Percentiles rank a stretch among this genome's conserved stretches.
phyloP scores from a whole-genome alignment of 2,329 filamentous ascomycete species.

The Capronia coronata region DNA sequence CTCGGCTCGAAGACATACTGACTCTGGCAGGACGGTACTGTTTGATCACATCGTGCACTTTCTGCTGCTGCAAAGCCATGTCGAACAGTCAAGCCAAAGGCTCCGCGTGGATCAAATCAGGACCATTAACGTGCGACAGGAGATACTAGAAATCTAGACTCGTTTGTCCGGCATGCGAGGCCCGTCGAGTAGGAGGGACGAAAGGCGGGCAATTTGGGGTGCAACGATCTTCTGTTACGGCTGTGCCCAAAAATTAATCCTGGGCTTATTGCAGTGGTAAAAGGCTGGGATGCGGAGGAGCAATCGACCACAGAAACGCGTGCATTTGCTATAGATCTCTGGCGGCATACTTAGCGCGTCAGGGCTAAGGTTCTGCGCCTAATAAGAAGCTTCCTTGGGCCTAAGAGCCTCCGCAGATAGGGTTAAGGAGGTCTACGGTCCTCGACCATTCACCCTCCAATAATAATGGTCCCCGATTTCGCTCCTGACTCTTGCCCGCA shows the following conservation, averaged over 20 bases:
- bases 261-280: too few species aligned
- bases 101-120: not conserved
- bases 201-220: not conserved
- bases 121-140: not conserved
- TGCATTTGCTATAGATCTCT: not conserved
- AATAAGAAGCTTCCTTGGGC: too few species aligned
- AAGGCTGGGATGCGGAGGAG: not conserved
- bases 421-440: too few species aligned
- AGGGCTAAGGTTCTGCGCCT: too few species aligned
- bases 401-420: too few species aligned
- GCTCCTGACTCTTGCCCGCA: too few species aligned
- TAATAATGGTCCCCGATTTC: too few species aligned
- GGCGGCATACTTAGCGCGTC: too few species aligned
- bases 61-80: slow-evolving; percentile 41
- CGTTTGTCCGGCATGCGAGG: not conserved
- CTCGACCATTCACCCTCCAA: too few species aligned
- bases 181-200: not conserved
- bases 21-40: slow-evolving; percentile 77
- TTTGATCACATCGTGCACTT: slow-evolving; percentile 69
- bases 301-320: not conserved
- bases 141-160: not conserved
- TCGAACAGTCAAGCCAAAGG: not conserved
- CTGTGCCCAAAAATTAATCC: slow-evolving; percentile 1
- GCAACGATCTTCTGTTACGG: not conserved
- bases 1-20: slow-evolving; percentile 18